phyloP scores from a whole-genome alignment of 495 filamentous ascomycete species.

The Podospora conica region DNA sequence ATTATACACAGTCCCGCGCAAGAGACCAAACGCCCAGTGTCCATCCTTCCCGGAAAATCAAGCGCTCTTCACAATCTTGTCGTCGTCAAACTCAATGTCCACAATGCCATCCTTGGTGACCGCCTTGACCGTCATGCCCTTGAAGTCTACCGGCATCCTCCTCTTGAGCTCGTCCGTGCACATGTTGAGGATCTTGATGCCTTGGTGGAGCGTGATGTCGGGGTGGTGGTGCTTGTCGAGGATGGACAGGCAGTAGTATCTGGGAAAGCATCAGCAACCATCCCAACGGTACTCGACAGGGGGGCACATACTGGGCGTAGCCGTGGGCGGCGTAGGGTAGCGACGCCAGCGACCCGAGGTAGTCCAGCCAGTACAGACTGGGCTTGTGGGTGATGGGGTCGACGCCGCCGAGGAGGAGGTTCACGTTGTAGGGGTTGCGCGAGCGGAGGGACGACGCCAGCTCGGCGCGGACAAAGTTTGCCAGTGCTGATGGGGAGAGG shows the following conservation, averaged over 20 bases:
- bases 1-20: slow-evolving; percentile 26
- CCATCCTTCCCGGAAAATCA: slow-evolving; percentile 26
- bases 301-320: slow-evolving; percentile 78
- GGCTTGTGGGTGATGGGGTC: slow-evolving; percentile 84
- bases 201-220: slow-evolving; percentile 79
- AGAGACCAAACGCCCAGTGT: slow-evolving; percentile 5
- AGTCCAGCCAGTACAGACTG: slow-evolving; percentile 93
- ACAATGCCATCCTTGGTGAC: slow-evolving; percentile 86
- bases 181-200: slow-evolving; percentile 83
- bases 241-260: slow-evolving; percentile 90
- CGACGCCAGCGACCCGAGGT: slow-evolving; percentile 79
- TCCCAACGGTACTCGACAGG: not conserved
- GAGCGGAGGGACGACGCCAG: slow-evolving; percentile 84
- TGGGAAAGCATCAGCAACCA: slow-evolving; percentile 15
- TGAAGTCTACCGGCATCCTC: slow-evolving; percentile 95
- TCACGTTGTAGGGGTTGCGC: slow-evolving; percentile 90
- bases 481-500: slow-evolving; percentile 78
- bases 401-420: slow-evolving; percentile 86
- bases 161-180: slow-evolving; percentile 96
- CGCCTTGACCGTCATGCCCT: slow-evolving; percentile 88
- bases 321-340: slow-evolving; percentile 96
- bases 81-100: slow-evolving; percentile 74
- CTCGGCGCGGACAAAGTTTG: slow-evolving; percentile 87
- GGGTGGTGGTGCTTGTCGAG: slow-evolving; percentile 98
- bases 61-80: slow-evolving; percentile 62